Evolutionary conservation across 202 grass and related monocot species (phyloP), one percentile per base, ranked within the genome.

Genomic region (Carex arenaria): DNA sequence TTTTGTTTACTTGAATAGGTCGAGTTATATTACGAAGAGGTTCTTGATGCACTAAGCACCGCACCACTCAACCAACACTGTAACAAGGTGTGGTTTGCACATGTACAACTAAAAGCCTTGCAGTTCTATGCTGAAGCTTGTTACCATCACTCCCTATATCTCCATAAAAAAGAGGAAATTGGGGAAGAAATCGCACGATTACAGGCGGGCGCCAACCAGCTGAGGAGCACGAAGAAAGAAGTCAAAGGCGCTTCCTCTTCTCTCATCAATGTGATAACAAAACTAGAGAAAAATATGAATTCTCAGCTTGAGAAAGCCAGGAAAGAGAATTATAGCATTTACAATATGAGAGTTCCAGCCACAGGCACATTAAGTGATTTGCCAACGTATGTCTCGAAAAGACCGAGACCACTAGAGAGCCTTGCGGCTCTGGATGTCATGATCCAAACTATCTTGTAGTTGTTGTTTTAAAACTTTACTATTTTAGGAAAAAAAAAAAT

Each of bases 271-370:
- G 87, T 86, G 23, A 86, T 91, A 78, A 89, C 87, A 57, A 95
- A 87, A 81, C 82, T 93, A 38, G 86, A 95, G 67, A 85, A 22
- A 63, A 95, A 83, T 68, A 98, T 95, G 92, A 98, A 85, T 73
- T 82, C 53, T 28, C 90, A 80, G 75, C 86, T 95, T 49, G 87
- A 93, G 63, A 95, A 88, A 80, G 90, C 92, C 67, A 85, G 73
- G 13, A 98, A 93, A 82, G 95, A 98, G 80, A 98, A 98, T 56
- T 76, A 90, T 31, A 89, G 84, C 84, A 91, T 98, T 63, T 98
- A 93, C 84, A 85, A 89, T 30, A 91, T 93, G 95, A 89, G 92
- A 83, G 82, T 98, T 85, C 95, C 92, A 53, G 90, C 87, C 17
- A 89, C 89, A 67, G 52, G 80, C 80, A 91, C 90, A 78, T 85